Base-by-base conservation (phyloP, 805 yeast species). In the Vanderwaltozyma yarrowii region DNA sequence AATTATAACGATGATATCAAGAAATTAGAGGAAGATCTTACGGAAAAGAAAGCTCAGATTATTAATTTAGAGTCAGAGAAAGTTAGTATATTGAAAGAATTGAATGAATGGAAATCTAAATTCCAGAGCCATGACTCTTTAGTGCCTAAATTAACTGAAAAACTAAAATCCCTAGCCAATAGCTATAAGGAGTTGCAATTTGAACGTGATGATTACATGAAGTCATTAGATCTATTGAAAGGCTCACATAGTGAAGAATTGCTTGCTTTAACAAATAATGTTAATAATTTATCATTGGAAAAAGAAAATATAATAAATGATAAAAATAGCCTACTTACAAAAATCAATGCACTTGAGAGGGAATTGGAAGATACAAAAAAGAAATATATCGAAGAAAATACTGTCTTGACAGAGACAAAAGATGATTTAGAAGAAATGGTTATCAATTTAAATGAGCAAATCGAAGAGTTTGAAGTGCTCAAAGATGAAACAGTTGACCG, bases 101-200 rank as follows among this genome's bases (percentile, higher is more conserved):
- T 58, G 0, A 26, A 37, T 9, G 55, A 60, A 36, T 38, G 57
- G 38, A 50, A 52, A 39, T 31, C 49, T 1, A 45, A 50, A 21
- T 52, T 52, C 13, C 56, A 54, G 3, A 53, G 58, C 25, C 61
- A 61, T 29, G 61, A 62, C 23, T 31, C 46, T 1, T 45, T 68
- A 23, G 62, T 69, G 18, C 60, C 65, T 4, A 70, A 66, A 40
- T 43, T 73, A 33, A 66, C 73, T 0, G 69, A 62, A 14, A 72
- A 71, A 48, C 48, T 73, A 29, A 66, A 67, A 45, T 54, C 62
- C 1, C 51, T 74, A 14, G 73, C 73, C 2, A 42, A 49, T 6
- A 49, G 50, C 7, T 59, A 49, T 32, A 55, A 56, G 29, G 57
- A 54, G 7, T 36, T 62, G 15, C 50, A 51, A 14, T 16, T 26